phyloP scores from a whole-genome alignment of 2,329 filamentous ascomycete genomes.

The Botrytis sinoallii region DNA sequence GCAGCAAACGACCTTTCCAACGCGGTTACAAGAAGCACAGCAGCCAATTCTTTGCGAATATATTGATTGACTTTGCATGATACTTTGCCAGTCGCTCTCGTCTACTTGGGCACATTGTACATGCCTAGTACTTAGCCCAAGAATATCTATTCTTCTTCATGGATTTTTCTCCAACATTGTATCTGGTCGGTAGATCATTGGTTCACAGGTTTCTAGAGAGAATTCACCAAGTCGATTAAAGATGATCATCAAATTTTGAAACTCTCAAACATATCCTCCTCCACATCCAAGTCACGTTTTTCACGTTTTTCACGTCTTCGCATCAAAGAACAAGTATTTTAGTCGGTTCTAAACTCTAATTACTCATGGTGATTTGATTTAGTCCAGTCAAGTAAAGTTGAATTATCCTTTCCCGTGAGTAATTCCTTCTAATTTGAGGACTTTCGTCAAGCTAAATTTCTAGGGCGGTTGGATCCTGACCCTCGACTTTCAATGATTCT shows the following conservation, averaged over 20 bases:
- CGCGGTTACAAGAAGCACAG: conserved; percentile 10
- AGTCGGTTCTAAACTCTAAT: background rate
- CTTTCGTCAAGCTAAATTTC: background rate
- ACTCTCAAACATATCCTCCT: background rate
- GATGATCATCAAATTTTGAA: background rate
- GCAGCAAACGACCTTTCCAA: background rate
- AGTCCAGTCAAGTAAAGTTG: background rate
- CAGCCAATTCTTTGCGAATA: conserved; percentile 7
- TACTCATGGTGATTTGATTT: background rate
- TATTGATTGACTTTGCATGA: background rate
- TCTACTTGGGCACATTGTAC: background rate
- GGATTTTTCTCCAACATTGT: background rate
- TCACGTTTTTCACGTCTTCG: background rate
- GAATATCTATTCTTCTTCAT: background rate
- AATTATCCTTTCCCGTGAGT: background rate
- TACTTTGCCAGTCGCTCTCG: background rate
- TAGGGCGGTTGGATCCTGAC: conserved; percentile 6
- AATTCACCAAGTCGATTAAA: background rate
- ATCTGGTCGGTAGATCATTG: background rate
- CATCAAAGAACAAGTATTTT: background rate
- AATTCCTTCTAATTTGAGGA: background rate
- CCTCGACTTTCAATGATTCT: background rate
- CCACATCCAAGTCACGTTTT: background rate
- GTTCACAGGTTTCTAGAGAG: background rate
- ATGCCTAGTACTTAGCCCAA: background rate